These are phyloP conservation scores for Asterochloris erici DNA, from an alignment of 139 green algal species.

Conservation along the genomic window DNA sequence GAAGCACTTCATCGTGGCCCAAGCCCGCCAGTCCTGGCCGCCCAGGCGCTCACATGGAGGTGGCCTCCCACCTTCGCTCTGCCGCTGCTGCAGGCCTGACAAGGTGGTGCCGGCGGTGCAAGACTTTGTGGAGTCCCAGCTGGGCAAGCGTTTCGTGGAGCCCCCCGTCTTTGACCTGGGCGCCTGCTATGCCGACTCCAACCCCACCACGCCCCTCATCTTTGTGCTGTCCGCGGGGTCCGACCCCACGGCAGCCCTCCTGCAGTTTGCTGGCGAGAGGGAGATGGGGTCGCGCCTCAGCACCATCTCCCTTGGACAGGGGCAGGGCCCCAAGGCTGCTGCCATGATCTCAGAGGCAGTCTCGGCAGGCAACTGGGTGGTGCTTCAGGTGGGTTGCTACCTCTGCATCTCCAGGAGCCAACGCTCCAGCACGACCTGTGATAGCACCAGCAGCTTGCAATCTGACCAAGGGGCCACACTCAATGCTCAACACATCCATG, in stretches of 20 bases:
- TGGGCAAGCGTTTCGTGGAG: constrained; percentile 54
- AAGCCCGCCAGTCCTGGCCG: too few species aligned
- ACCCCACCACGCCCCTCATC: constrained; percentile 62
- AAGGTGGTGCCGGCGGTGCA: constrained; percentile 66
- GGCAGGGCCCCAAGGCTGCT: constrained; percentile 71
- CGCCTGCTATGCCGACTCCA: constrained; percentile 69
- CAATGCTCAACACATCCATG: too few species aligned
- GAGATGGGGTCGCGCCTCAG: constrained; percentile 51
- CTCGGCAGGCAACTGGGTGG: constrained; percentile 49
- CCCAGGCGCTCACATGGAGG: too few species aligned
- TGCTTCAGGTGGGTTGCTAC: constrained; percentile 37
- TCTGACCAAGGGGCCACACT: too few species aligned
- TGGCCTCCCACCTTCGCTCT: background rate
- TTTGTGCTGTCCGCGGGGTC: constrained; percentile 70
- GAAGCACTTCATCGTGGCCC: too few species aligned
- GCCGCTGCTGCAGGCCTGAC: constrained; percentile 47
- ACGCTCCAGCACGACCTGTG: too few species aligned
- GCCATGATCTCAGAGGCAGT: constrained; percentile 61
- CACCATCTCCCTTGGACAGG: constrained; percentile 65
- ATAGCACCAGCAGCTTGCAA: too few species aligned
- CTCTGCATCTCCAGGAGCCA: too few species aligned
- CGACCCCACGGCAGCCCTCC: constrained; percentile 68
- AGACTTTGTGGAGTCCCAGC: constrained; percentile 35
- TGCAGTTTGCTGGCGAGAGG: constrained; percentile 59
- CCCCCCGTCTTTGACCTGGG: constrained; percentile 60